Evolutionary conservation across 148 eudicot species (phyloP).

Genomic region (Rhododendron kiyosumense): DNA sequence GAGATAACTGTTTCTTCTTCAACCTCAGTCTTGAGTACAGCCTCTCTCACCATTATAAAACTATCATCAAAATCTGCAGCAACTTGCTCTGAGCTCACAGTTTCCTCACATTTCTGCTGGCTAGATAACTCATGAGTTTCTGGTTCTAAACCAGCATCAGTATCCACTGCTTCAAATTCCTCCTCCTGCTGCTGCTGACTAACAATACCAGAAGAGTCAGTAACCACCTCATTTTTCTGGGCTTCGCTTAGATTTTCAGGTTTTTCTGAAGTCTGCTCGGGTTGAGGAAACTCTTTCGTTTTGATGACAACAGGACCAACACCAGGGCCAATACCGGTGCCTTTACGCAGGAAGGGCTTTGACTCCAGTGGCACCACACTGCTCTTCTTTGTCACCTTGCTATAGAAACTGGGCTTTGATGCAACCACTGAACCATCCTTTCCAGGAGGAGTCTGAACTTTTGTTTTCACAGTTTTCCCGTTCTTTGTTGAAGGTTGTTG

Average conservation of each 20-base stretch:
- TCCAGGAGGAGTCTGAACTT: conserved; percentile 33
- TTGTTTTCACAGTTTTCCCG: conserved; percentile 42
- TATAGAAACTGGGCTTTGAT: conserved; percentile 55
- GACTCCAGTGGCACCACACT: conserved; percentile 92
- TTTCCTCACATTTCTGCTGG: conserved; percentile 20
- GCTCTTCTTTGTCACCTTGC: conserved; percentile 81
- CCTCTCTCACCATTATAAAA: conserved; percentile 17
- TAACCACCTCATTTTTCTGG: conserved; percentile 30
- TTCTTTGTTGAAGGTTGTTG: conserved; percentile 32
- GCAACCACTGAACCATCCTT: conserved; percentile 37
- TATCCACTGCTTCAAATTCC: conserved; percentile 20
- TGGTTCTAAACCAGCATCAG: conserved; percentile 20
- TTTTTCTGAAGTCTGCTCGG: conserved; percentile 32
- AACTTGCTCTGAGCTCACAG: conserved; percentile 21
- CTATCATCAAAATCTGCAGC: conserved; percentile 23
- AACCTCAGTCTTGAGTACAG: conserved; percentile 29
- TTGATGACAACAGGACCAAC: conserved; percentile 31
- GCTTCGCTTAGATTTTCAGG: conserved; percentile 26
- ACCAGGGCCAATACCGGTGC: conserved; percentile 42
- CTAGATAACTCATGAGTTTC: conserved; percentile 22
- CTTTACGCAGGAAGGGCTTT: conserved; percentile 69
- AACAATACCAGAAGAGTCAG: conserved; percentile 23
- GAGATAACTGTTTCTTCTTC: conserved; percentile 66
- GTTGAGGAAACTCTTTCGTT: conserved; percentile 33
- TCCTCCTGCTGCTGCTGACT: conserved; percentile 21